These are phyloP conservation scores for Hymenoscyphus salicellus DNA, from an alignment of 2,329 filamentous ascomycete species.

Conservation along the genomic window DNA sequence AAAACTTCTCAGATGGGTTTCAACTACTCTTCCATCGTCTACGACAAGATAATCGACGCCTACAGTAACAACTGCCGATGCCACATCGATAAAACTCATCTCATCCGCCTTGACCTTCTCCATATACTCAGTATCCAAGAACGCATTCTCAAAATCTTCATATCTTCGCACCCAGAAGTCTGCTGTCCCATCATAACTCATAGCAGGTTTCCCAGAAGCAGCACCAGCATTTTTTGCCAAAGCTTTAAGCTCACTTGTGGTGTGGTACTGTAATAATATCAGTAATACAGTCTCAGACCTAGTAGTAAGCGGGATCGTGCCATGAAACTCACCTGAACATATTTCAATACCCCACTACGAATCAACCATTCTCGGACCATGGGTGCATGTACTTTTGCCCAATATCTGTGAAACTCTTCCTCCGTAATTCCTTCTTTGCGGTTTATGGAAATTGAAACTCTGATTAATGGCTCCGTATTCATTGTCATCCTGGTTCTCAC, in stretches of 20 bases:
- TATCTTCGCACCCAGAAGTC: conserved; percentile 1
- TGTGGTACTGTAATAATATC: conserved; percentile 1
- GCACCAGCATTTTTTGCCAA: not conserved
- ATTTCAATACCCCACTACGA: too few relatives aligned
- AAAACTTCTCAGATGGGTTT: not conserved
- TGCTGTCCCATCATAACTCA: not conserved
- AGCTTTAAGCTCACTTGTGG: not conserved
- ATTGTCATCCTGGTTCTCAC: too few relatives aligned
- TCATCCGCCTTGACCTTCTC: conserved; percentile 1
- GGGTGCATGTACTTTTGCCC: too few relatives aligned
- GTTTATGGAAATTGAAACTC: too few relatives aligned
- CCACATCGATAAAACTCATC: not conserved
- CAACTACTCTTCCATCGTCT: not conserved
- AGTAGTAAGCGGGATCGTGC: not conserved
- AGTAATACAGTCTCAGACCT: too few relatives aligned
- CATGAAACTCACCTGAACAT: too few relatives aligned
- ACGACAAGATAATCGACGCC: not conserved
- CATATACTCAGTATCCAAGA: not conserved
- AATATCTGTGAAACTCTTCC: too few relatives aligned
- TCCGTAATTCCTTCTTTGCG: too few relatives aligned
- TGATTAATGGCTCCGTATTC: too few relatives aligned
- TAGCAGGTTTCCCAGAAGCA: not conserved
- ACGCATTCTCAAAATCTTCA: not conserved
- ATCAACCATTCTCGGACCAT: too few relatives aligned
- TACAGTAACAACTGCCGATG: not conserved